A percentile compares a stretch with the other conserved stretches of the same genome.
Evolutionary conservation across 352 stramenopile genomes (phyloP).

Genomic region (Phytophthora podocarpi): DNA sequence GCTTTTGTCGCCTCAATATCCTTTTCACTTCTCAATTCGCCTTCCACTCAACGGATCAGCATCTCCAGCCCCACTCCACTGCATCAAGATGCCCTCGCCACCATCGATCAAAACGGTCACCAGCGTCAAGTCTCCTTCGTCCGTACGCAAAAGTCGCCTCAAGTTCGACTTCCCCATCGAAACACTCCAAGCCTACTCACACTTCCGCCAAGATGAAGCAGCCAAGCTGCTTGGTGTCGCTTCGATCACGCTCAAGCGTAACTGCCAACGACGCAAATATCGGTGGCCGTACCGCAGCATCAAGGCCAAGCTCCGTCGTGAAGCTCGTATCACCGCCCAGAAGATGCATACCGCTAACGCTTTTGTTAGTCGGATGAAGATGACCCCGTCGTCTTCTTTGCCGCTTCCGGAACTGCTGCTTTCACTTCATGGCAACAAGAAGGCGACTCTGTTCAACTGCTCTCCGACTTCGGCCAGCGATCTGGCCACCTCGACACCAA

Average conservation of each 20-base stretch:
- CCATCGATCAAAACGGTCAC: background rate
- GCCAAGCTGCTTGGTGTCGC: conserved; percentile 45
- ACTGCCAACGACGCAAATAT: conserved; percentile 48
- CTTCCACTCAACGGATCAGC: conserved; percentile 3
- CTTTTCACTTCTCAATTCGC: conserved; percentile 34
- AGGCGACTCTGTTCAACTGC: background rate
- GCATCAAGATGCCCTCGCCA: background rate
- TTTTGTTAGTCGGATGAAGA: background rate
- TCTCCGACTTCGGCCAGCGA: conserved; percentile 24
- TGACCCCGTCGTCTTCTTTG: background rate
- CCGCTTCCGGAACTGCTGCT: conserved; percentile 21
- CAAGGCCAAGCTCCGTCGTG: conserved; percentile 42
- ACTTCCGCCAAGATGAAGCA: conserved; percentile 61
- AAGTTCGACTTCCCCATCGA: conserved; percentile 54
- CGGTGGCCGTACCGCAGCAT: conserved; percentile 56
- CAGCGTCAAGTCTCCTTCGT: background rate
- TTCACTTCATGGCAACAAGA: conserved; percentile 8
- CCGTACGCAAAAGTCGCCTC: conserved; percentile 42
- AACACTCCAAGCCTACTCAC: conserved; percentile 41
- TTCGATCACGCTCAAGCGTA: conserved; percentile 73
- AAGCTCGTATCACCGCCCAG: conserved; percentile 13
- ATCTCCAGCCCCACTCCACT: background rate
- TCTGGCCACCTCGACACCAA: background rate
- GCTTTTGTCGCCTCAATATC: conserved; percentile 12
- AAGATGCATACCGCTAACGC: background rate